A percentile compares a stretch with the other conserved stretches of the same genome.
These are phyloP conservation scores for Dothideomycetes sp. DNA, from an alignment of 2,329 filamentous ascomycete genomes.

Conservation along the genomic window DNA sequence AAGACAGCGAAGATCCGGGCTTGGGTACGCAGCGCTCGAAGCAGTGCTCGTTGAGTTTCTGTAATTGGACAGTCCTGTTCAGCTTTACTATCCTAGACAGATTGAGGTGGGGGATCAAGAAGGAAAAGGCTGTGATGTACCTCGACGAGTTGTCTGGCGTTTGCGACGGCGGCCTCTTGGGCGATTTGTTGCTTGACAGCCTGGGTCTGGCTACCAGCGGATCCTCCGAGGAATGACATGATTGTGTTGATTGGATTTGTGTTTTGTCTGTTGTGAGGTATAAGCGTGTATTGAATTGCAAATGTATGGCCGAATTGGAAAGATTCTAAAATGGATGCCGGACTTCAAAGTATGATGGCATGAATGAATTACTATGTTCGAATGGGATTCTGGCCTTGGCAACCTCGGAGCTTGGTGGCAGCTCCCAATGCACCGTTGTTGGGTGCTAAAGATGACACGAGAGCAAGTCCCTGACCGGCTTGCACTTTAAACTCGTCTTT, in stretches of 20 bases:
- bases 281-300: no score
- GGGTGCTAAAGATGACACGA: no score
- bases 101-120: not conserved
- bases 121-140: constrained; percentile 26
- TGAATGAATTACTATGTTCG: no score
- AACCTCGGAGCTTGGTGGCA: no score
- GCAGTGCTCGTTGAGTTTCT: constrained; percentile 50
- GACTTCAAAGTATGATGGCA: no score
- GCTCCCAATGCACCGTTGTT: no score
- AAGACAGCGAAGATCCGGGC: constrained; percentile 41
- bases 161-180: constrained; percentile 43
- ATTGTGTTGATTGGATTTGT: not conserved
- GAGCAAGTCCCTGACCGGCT: no score
- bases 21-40: constrained; percentile 48
- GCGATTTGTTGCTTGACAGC: constrained; percentile 43
- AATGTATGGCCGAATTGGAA: not conserved
- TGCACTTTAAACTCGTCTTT: no score
- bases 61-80: not conserved
- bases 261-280: not conserved
- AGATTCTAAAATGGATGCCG: no score
- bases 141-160: constrained; percentile 43
- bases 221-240: constrained; percentile 14
- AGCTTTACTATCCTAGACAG: no score
- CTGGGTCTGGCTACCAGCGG: constrained; percentile 10
- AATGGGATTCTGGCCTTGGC: no score